Conservation (phyloP, 2,329 filamentous ascomycete species). For the Aspergillus aculeatus region DNA sequence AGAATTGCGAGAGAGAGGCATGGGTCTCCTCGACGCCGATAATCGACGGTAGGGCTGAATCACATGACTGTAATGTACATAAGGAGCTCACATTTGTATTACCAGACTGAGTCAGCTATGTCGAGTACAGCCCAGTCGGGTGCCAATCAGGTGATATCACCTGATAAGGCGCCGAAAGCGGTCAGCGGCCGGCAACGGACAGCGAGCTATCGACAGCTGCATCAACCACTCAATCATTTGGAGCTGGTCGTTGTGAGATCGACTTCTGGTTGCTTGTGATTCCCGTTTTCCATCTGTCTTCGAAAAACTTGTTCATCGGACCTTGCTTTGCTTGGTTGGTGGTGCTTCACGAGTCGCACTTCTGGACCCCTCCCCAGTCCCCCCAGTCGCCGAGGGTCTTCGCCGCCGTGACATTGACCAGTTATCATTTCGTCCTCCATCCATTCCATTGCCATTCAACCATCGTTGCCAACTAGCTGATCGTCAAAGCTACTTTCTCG, state of each 20-base stretch:
- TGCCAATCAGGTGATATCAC: slow-evolving; percentile 13
- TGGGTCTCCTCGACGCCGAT: neutral
- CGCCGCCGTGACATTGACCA: neutral
- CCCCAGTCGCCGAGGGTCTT: neutral
- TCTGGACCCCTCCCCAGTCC: neutral
- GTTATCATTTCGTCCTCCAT: neutral
- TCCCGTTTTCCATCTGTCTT: neutral
- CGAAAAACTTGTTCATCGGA: neutral
- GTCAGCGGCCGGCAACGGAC: slow-evolving; percentile 5
- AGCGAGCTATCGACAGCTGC: slow-evolving; percentile 1
- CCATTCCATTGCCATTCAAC: neutral
- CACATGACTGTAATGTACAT: slow-evolving; percentile 8
- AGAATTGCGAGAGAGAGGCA: neutral
- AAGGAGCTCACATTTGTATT: too few relatives aligned
- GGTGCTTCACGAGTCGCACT: neutral
- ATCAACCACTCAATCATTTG: neutral
- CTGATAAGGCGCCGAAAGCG: slow-evolving; percentile 12
- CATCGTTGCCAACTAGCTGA: slow-evolving; percentile 1
- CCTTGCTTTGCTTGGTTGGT: neutral
- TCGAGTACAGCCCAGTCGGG: too few relatives aligned
- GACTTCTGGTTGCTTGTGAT: neutral
- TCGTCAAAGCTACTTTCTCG: neutral
- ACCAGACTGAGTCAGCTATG: slow-evolving; percentile 1
- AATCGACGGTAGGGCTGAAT: slow-evolving; percentile 15
- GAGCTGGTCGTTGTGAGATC: neutral